Evolutionary conservation across 2,329 filamentous ascomycete genomes (phyloP).

Genomic region (Didymosphaeria variabile): DNA sequence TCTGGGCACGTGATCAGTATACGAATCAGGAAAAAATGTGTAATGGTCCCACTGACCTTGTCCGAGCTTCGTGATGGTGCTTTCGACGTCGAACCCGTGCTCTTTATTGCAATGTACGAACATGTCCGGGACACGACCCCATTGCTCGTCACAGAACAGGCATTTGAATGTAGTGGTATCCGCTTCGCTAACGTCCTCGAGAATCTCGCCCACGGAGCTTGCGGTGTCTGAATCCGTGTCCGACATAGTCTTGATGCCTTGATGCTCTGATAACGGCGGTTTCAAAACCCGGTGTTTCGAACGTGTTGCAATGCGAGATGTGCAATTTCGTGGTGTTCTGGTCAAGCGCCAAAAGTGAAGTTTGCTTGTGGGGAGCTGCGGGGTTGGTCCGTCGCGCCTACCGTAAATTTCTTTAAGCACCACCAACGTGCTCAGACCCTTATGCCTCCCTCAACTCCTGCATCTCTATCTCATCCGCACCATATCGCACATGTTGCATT

Average conservation of each 20-base stretch:
- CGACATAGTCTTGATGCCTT: conserved; percentile 29
- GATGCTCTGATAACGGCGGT: neutral
- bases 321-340: conserved; percentile 21
- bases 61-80: conserved; percentile 40
- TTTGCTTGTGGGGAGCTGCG: conserved; percentile 42
- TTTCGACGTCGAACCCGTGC: conserved; percentile 38
- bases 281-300: neutral
- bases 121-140: conserved; percentile 38
- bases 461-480: neutral
- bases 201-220: conserved; percentile 45
- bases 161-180: conserved; percentile 48
- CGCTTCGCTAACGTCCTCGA: conserved; percentile 47
- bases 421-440: neutral
- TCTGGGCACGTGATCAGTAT: conserved; percentile 33
- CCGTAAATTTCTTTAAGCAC: conserved; percentile 20
- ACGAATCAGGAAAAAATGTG: conserved; percentile 27
- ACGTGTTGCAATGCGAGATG: neutral
- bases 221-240: conserved; percentile 41
- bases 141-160: conserved; percentile 47
- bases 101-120: conserved; percentile 37
- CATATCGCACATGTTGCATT: neutral
- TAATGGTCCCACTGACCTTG: conserved; percentile 29
- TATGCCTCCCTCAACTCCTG: neutral
- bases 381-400: conserved; percentile 29
- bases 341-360: conserved; percentile 36